A percentile compares a stretch with the other conserved stretches of the same genome.
phyloP scores from a whole-genome alignment of 371 early-diverging fungal species.

The Capillidium heterosporum region DNA sequence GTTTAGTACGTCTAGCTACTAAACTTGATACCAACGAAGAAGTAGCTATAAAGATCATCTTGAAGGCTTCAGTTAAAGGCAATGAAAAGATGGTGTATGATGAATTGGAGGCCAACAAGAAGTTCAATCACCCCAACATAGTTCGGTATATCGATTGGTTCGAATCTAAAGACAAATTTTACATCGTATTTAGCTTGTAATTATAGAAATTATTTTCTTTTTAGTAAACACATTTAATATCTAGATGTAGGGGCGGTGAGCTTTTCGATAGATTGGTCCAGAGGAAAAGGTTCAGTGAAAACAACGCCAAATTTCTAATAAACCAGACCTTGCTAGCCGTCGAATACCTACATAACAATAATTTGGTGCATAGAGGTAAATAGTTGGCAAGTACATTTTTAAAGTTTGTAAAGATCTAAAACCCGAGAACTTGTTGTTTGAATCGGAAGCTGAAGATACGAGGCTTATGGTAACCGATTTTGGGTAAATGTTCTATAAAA shows the following conservation, averaged over 20 bases:
- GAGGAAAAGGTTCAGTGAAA: constrained; percentile 70
- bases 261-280: constrained; percentile 74
- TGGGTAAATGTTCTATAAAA: constrained; percentile 13
- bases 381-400: background rate
- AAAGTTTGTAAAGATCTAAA: constrained; percentile 44
- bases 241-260: constrained; percentile 72
- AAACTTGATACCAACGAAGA: constrained; percentile 11
- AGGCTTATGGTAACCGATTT: constrained; percentile 44
- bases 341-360: constrained; percentile 48
- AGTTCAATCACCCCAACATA: constrained; percentile 60
- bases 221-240: background rate
- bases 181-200: constrained; percentile 75
- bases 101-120: constrained; percentile 47
- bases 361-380: constrained; percentile 50
- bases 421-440: constrained; percentile 63
- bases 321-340: constrained; percentile 38
- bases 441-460: constrained; percentile 30
- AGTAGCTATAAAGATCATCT: constrained; percentile 67
- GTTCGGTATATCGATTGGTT: constrained; percentile 58
- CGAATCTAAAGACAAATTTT: constrained; percentile 50
- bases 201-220: constrained; percentile 6
- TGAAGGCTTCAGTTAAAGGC: constrained; percentile 38
- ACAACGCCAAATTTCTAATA: constrained; percentile 57
- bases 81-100: constrained; percentile 53
- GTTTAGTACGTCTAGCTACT: background rate